Evolutionary conservation across 2,329 filamentous ascomycete species (phyloP), one percentile per base, ranked within the genome.

Genomic region (Penicillium sp.): DNA sequence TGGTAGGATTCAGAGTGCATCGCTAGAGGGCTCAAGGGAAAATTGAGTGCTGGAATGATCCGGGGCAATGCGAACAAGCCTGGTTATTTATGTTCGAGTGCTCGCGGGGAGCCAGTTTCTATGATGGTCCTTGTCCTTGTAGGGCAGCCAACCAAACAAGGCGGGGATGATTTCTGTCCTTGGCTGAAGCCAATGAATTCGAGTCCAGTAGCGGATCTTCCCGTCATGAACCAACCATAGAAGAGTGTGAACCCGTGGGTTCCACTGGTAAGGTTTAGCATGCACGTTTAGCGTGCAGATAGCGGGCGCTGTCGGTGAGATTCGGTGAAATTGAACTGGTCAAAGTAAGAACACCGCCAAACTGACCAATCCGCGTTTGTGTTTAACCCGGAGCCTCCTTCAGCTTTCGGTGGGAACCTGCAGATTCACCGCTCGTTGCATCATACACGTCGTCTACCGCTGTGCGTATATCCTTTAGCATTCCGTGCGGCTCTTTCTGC

Each of bases 211-310:
- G 44, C 42, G 38, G 49, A 50, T 23, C 38, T 11, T 24, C 10
- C 45, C 46, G 22, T 13, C 9, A 9, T 1, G 39, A 27, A 44
- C 54, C 54, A 55, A 58, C 45, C 36, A 31, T 2, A 24, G 20
- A 37, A 8, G 13, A 41, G 11, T n/a, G 5, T n/a, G 18, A 49
- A 14, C 26, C 22, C 10, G 28, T 22, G 7, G 40, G 23, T 45
- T 26, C 60, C 60, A 62, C 59, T 40, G 35, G 42, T 59, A 63
- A 51, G 58, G 59, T 53, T 54, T 57, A 60, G 18, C 18, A 1
- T 20, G 4, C 18, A n/a, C n/a, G n/a, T n/a, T n/a, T n/a, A n/a
- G n/a, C n/a, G n/a, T n/a, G n/a, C n/a, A n/a, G n/a, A n/a, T 20
- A 20, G 55, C 37, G 52, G 44, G 31, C 24, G 29, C 18, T 23